Percentiles rank a stretch among this genome's conserved stretches.
Evolutionary conservation across 2,329 filamentous ascomycete species (phyloP).

Genomic region (Microascus cirrosus): DNA sequence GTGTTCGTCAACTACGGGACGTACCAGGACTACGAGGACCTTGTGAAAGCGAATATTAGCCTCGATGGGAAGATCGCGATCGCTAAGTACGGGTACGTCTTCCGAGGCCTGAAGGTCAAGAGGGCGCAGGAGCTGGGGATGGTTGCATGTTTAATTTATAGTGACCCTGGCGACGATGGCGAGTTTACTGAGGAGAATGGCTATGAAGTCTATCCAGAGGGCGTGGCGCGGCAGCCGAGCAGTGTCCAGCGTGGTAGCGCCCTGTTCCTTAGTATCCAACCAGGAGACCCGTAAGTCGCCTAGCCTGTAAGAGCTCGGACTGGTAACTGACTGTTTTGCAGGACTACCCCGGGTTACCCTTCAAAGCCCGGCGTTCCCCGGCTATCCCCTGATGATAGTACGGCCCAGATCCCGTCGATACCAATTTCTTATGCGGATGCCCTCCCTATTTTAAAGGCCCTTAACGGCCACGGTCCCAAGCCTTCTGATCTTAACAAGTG

Average conservation of each 20-base stretch:
- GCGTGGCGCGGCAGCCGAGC: slow-evolving; percentile 77
- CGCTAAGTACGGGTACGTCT: slow-evolving; percentile 74
- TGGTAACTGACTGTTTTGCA: slow-evolving; percentile 9
- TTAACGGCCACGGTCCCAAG: slow-evolving; percentile 80
- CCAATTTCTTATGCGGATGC: slow-evolving; percentile 85
- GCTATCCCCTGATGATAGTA: slow-evolving; percentile 55
- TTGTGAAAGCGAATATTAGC: slow-evolving; percentile 62
- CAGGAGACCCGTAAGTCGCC: slow-evolving; percentile 52
- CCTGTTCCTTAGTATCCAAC: slow-evolving; percentile 62
- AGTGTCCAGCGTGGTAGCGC: slow-evolving; percentile 84
- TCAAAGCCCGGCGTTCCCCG: slow-evolving; percentile 83
- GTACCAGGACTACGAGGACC: slow-evolving; percentile 73
- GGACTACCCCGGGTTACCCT: slow-evolving; percentile 83
- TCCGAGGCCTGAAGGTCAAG: slow-evolving; percentile 87
- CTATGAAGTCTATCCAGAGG: slow-evolving; percentile 67
- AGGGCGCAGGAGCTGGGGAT: slow-evolving; percentile 84
- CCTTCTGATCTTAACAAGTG: slow-evolving; percentile 60
- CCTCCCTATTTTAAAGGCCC: slow-evolving; percentile 73
- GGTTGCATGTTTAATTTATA: slow-evolving; percentile 75
- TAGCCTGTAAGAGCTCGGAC: too few relatives aligned
- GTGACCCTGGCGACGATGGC: slow-evolving; percentile 82
- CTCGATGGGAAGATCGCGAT: slow-evolving; percentile 80
- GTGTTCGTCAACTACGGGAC: slow-evolving; percentile 91
- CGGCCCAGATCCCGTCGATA: slow-evolving; percentile 78
- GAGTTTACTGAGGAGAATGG: slow-evolving; percentile 73